Percentiles rank a stretch among this genome's conserved stretches.
phyloP scores from a whole-genome alignment of 2,329 filamentous ascomycete genomes.

The Pestalotiopsis sp. region DNA sequence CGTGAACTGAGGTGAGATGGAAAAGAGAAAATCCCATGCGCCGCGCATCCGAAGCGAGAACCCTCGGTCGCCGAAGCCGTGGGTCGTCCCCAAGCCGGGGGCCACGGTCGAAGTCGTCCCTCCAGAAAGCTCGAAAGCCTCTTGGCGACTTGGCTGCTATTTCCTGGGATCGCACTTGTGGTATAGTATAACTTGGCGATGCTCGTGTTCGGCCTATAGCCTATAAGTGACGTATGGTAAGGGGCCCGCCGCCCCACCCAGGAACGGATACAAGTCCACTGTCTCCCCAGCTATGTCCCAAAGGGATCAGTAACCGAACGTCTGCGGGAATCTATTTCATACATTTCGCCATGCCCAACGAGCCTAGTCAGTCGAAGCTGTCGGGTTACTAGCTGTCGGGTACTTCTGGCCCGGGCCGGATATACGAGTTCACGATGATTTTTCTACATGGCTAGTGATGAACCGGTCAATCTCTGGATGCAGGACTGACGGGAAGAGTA shows the following conservation, averaged over 20 bases:
- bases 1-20: too few species aligned
- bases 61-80: too few species aligned
- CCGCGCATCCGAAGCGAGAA: too few species aligned
- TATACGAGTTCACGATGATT: neutral
- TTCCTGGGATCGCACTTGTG: neutral
- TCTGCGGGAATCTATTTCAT: neutral
- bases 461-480: neutral
- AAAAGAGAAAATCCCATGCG: too few species aligned
- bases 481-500: neutral
- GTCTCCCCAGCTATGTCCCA: neutral
- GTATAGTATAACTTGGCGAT: slow-evolving; percentile 5
- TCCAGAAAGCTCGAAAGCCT: too few species aligned
- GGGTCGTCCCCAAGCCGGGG: too few species aligned
- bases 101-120: too few species aligned
- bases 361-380: neutral
- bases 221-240: slow-evolving; percentile 8
- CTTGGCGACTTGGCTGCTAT: neutral
- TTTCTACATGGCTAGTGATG: neutral
- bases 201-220: neutral
- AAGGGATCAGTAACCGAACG: neutral
- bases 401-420: neutral
- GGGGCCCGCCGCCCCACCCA: neutral
- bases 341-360: neutral
- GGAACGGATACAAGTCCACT: neutral
- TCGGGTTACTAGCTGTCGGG: neutral